These are phyloP conservation scores for Coemansia sp. DNA, from an alignment of 371 early-diverging fungal species.

Conservation along the genomic window DNA sequence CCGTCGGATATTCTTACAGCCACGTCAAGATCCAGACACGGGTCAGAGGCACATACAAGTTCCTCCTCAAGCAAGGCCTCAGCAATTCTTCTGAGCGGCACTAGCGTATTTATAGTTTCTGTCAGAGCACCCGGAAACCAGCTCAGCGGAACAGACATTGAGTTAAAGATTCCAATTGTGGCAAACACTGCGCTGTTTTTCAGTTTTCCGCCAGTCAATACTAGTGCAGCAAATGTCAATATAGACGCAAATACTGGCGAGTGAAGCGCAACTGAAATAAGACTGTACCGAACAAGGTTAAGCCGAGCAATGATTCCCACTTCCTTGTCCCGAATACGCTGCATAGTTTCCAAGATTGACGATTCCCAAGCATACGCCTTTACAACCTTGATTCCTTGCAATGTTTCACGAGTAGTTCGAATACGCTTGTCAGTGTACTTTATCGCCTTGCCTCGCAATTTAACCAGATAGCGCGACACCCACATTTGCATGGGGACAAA, in stretches of 20 bases:
- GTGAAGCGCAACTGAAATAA: conserved; percentile 62
- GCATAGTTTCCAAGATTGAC: conserved; percentile 54
- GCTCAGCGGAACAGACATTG: conserved; percentile 72
- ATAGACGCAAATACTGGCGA: conserved; percentile 67
- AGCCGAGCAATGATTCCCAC: conserved; percentile 53
- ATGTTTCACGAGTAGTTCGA: conserved; percentile 82
- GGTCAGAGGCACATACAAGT: conserved; percentile 30
- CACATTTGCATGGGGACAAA: conserved; percentile 69
- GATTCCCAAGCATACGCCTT: conserved; percentile 78
- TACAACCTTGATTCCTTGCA: conserved; percentile 90
- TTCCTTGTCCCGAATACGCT: conserved; percentile 66
- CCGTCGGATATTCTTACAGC: conserved; percentile 25
- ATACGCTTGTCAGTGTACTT: conserved; percentile 75
- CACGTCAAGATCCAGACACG: conserved; percentile 6
- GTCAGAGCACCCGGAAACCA: conserved; percentile 65
- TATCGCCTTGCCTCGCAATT: conserved; percentile 71
- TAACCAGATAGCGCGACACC: conserved; percentile 62
- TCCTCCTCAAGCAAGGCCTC: conserved; percentile 67
- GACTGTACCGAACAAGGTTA: conserved; percentile 51
- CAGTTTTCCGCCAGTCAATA: conserved; percentile 72
- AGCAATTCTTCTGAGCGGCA: conserved; percentile 63
- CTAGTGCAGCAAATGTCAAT: conserved; percentile 80
- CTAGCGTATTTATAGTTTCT: conserved; percentile 60
- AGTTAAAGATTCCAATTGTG: conserved; percentile 84
- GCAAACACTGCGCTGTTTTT: conserved; percentile 77